Conservation (phyloP, 176 grass and related monocot species). For the Triticum monococcum region DNA sequence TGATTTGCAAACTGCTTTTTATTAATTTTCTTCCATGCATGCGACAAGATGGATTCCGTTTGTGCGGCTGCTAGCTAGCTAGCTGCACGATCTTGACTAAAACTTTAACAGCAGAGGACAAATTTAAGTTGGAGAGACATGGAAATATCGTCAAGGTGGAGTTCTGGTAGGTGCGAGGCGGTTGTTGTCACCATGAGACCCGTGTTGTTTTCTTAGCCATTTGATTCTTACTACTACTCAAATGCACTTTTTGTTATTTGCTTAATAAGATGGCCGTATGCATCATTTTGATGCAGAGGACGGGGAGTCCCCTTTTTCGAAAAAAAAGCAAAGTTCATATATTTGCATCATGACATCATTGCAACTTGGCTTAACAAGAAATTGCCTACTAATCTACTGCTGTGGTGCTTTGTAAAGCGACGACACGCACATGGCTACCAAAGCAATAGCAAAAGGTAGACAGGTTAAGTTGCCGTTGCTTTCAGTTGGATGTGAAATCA, state of each 20-base stretch:
- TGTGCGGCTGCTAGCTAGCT: not conserved
- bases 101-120: not conserved
- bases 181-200: not conserved
- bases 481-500: not conserved
- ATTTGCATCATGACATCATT: too few relatives aligned
- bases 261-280: too few relatives aligned
- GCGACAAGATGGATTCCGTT: not conserved
- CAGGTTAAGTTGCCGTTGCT: not conserved
- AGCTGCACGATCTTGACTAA: not conserved
- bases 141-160: not conserved
- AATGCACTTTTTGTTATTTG: too few relatives aligned
- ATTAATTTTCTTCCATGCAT: not conserved
- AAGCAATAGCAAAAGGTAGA: not conserved
- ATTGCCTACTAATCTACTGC: too few relatives aligned
- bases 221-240: too few relatives aligned
- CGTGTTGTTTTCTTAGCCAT: not conserved
- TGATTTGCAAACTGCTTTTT: too few relatives aligned
- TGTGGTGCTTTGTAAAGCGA: too few relatives aligned
- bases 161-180: conserved; percentile 10
- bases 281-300: too few relatives aligned
- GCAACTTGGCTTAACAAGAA: too few relatives aligned
- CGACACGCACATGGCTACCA: not conserved
- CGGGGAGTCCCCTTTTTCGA: too few relatives aligned
- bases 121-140: not conserved
- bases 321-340: too few relatives aligned